phyloP scores from a whole-genome alignment of 768 basidiomycete genomes.

The Hericium coralloides region DNA sequence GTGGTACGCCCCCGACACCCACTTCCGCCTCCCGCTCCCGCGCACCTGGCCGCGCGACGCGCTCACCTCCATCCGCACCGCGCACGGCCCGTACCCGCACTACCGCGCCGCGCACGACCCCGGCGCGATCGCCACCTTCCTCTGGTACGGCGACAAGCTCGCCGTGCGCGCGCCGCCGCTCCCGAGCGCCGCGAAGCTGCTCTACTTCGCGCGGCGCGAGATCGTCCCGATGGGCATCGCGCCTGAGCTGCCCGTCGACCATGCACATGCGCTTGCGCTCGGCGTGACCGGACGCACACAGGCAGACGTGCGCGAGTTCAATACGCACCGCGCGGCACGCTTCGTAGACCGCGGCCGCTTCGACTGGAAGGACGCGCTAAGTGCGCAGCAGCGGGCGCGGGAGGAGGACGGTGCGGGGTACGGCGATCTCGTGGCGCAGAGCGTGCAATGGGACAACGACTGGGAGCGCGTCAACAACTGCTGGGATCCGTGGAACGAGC shows the following conservation, averaged over 20 bases:
- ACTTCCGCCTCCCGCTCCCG: constrained; percentile 45
- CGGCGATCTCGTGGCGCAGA: constrained; percentile 22
- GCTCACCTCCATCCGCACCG: constrained; percentile 24
- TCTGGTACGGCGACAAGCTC: constrained; percentile 16
- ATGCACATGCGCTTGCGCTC: constrained; percentile 21
- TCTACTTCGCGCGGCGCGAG: constrained; percentile 55
- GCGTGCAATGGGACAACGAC: constrained; percentile 43
- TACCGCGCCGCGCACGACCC: constrained; percentile 25
- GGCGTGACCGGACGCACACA: constrained; percentile 35
- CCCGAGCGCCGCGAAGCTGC: constrained; percentile 48
- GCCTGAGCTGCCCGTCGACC: constrained; percentile 24
- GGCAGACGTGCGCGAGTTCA: constrained; percentile 54
- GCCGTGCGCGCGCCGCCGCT: constrained; percentile 34
- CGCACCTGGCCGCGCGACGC: constrained; percentile 13
- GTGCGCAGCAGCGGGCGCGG: constrained; percentile 15
- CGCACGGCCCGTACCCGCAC: constrained; percentile 39
- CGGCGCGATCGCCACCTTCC: constrained; percentile 5
- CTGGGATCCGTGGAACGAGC: constrained; percentile 25
- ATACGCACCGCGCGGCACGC: constrained; percentile 31
- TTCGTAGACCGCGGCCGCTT: constrained; percentile 18
- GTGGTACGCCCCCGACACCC: constrained; percentile 51
- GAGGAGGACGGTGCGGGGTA: constrained; percentile 18
- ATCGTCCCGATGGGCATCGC: constrained; percentile 38
- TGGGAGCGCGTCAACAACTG: constrained; percentile 49
- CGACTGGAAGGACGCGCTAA: constrained; percentile 19